These are phyloP conservation scores for Cyclanthera cordifolia DNA, from an alignment of 306 rosid species.

Conservation along the genomic window DNA sequence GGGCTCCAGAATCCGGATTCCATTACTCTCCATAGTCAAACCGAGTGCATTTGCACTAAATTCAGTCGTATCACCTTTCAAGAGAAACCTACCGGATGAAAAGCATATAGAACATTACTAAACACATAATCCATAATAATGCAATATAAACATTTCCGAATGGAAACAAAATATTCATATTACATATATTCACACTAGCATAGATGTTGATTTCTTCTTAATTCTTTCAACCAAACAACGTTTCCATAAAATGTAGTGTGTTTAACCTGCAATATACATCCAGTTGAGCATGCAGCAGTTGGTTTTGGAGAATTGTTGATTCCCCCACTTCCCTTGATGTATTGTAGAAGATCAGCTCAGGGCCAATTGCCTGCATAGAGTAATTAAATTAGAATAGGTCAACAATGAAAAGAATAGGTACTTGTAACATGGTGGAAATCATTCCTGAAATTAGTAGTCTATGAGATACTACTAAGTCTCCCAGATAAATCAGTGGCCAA, in stretches of 20 bases:
- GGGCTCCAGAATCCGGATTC: slow-evolving; percentile 89
- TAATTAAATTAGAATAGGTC: not conserved
- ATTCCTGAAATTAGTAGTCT: not conserved
- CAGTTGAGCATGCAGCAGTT: slow-evolving; percentile 78
- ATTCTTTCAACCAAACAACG: not conserved
- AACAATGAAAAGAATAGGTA: not conserved
- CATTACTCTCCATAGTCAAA: slow-evolving; percentile 89
- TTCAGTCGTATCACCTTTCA: slow-evolving; percentile 70
- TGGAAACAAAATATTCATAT: not conserved
- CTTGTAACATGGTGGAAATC: not conserved
- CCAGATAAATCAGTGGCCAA: not conserved
- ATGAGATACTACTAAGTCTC: not conserved
- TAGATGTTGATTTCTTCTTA: not conserved
- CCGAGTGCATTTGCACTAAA: slow-evolving; percentile 73
- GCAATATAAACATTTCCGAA: not conserved
- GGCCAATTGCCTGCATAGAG: slow-evolving; percentile 65
- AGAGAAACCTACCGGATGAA: slow-evolving; percentile 47
- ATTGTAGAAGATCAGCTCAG: slow-evolving; percentile 82
- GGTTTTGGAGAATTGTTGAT: slow-evolving; percentile 47
- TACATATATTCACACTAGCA: not conserved
- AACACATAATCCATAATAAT: not conserved
- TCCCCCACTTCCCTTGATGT: slow-evolving; percentile 63
- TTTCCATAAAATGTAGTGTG: not conserved
- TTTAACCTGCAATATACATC: slow-evolving; percentile 79
- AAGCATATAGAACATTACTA: slow-evolving; percentile 21